These are phyloP conservation scores for Ramichloridium luteum DNA, from an alignment of 2,329 filamentous ascomycete genomes.

Conservation along the genomic window DNA sequence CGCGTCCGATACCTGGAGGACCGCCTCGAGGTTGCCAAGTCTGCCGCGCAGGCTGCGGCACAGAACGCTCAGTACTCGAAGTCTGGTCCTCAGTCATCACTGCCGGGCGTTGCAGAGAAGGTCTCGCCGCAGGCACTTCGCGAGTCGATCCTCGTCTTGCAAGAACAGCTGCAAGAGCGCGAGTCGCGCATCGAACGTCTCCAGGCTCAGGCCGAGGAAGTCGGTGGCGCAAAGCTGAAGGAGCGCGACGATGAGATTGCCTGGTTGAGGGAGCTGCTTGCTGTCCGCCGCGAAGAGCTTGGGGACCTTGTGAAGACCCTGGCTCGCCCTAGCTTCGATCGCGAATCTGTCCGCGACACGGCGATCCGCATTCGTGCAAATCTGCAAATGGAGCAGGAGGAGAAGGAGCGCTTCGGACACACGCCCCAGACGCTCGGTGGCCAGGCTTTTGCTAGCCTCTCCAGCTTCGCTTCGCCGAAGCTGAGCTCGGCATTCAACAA, in stretches of 20 bases:
- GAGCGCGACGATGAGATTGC: slow-evolving; percentile 89
- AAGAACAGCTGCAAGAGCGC: slow-evolving; percentile 91
- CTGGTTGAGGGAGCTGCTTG: slow-evolving; percentile 88
- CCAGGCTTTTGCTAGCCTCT: slow-evolving; percentile 57
- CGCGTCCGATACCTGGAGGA: slow-evolving; percentile 77
- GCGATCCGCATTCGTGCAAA: slow-evolving; percentile 89
- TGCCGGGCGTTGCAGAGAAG: slow-evolving; percentile 48
- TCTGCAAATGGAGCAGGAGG: slow-evolving; percentile 94
- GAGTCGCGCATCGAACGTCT: slow-evolving; percentile 82
- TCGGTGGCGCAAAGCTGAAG: slow-evolving; percentile 69
- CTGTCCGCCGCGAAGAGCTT: slow-evolving; percentile 79
- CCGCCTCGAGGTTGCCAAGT: slow-evolving; percentile 78
- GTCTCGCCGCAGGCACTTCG: slow-evolving; percentile 89
- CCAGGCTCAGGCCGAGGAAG: slow-evolving; percentile 63
- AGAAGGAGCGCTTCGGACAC: slow-evolving; percentile 63
- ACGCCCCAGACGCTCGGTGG: slow-evolving; percentile 31
- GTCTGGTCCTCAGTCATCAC: slow-evolving; percentile 15
- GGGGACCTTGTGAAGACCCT: slow-evolving; percentile 80
- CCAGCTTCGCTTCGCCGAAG: slow-evolving; percentile 69
- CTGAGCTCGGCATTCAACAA: slow-evolving; percentile 96
- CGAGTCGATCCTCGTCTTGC: slow-evolving; percentile 89
- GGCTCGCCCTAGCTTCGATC: slow-evolving; percentile 60
- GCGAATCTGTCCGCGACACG: slow-evolving; percentile 70
- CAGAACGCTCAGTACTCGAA: slow-evolving; percentile 40
- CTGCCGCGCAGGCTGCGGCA: slow-evolving; percentile 72